phyloP scores from a whole-genome alignment of 306 rosid species.

The Inga oerstediana region DNA sequence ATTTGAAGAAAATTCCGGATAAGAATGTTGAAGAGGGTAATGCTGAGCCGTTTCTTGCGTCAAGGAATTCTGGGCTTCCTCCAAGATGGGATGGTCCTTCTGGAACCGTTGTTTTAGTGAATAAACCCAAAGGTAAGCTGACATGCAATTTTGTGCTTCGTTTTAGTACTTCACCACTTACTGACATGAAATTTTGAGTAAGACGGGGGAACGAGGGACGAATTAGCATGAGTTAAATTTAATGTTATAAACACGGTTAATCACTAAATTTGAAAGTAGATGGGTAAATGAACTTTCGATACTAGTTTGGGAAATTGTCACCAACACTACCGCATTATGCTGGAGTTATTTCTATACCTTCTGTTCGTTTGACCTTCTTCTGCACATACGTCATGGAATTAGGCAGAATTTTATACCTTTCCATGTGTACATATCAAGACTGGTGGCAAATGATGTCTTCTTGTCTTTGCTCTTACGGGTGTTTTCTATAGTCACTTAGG shows the following conservation, averaged over 20 bases:
- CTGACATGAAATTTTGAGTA: background rate
- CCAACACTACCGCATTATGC: background rate
- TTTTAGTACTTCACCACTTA: background rate
- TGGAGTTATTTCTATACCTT: background rate
- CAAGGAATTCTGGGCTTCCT: slow-evolving; percentile 79
- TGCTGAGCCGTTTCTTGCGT: slow-evolving; percentile 67
- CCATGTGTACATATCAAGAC: slow-evolving; percentile 8
- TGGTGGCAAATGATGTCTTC: slow-evolving; percentile 9
- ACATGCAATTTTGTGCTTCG: background rate
- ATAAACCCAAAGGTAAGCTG: slow-evolving; percentile 88
- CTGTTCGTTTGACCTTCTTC: background rate
- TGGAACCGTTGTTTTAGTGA: slow-evolving; percentile 84
- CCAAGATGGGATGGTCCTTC: slow-evolving; percentile 73
- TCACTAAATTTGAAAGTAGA: background rate
- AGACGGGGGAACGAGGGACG: background rate
- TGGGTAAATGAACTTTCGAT: background rate
- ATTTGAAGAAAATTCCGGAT: slow-evolving; percentile 69
- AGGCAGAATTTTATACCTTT: slow-evolving; percentile 10
- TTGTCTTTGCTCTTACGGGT: background rate
- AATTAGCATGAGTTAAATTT: background rate
- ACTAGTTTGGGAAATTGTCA: background rate
- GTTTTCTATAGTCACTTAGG: background rate
- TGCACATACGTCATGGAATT: background rate
- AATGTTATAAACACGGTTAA: background rate
- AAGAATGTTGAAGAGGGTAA: slow-evolving; percentile 45